Evolutionary conservation across 495 filamentous ascomycete genomes (phyloP).

Genomic region (Xylaria acuta): DNA sequence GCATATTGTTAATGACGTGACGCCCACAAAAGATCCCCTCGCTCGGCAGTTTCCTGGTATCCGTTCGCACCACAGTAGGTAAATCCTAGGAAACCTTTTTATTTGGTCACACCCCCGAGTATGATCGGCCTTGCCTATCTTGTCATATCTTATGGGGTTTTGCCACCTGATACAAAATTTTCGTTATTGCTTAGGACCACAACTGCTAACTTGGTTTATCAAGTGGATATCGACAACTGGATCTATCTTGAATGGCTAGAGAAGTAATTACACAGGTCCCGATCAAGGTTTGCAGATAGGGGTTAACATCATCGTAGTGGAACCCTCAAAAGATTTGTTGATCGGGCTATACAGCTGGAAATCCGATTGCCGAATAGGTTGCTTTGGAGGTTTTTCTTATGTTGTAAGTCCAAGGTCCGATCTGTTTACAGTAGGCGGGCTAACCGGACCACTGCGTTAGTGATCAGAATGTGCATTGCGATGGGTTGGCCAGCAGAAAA

Average conservation of each 20-base stretch:
- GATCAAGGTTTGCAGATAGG: neutral
- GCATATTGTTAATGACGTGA: slow-evolving; percentile 1
- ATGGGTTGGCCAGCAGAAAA: slow-evolving; percentile 13
- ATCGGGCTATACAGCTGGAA: neutral
- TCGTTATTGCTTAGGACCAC: too few relatives aligned
- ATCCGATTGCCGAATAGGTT: neutral
- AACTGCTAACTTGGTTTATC: neutral
- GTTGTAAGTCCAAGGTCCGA: neutral
- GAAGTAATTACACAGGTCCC: neutral
- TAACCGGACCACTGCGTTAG: neutral
- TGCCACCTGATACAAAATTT: neutral
- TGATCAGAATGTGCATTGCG: slow-evolving; percentile 2
- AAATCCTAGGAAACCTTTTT: neutral
- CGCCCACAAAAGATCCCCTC: neutral
- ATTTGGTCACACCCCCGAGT: neutral
- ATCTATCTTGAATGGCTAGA: slow-evolving; percentile 12
- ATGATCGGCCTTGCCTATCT: neutral
- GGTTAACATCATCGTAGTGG: neutral
- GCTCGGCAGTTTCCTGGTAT: neutral
- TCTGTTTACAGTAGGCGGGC: neutral
- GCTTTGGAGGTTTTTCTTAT: slow-evolving; percentile 20
- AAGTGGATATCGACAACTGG: neutral
- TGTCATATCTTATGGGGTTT: neutral
- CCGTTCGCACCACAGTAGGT: neutral
- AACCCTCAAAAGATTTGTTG: neutral